A percentile compares a stretch with the other conserved stretches of the same genome.
These are phyloP conservation scores for Metarhizium robertsii DNA, from an alignment of 2,329 filamentous ascomycete species.

Conservation along the genomic window DNA sequence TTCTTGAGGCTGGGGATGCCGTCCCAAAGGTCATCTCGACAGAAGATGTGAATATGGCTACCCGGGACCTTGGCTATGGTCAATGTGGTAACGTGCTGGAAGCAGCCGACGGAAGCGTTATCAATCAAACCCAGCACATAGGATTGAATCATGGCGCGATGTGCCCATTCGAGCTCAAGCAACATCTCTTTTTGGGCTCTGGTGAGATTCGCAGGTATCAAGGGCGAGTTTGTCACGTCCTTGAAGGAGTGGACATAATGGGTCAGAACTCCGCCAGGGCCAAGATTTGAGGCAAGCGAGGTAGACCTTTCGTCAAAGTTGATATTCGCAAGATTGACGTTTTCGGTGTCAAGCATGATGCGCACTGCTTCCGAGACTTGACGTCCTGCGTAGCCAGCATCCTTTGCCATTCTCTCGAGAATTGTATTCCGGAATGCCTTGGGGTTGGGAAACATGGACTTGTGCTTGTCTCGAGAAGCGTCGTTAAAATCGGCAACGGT, in stretches of 20 bases:
- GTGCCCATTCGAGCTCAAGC: constrained; percentile 59
- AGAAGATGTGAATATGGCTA: constrained; percentile 46
- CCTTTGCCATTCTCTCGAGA: constrained; percentile 26
- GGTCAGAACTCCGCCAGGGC: neutral
- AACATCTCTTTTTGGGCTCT: constrained; percentile 60
- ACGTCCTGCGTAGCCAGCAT: constrained; percentile 23
- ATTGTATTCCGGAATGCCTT: constrained; percentile 6
- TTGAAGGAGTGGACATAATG: constrained; percentile 3
- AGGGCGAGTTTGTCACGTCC: constrained; percentile 11
- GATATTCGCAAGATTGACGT: constrained; percentile 17
- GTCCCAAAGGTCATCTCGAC: constrained; percentile 51
- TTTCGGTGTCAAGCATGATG: constrained; percentile 26
- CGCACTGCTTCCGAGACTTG: constrained; percentile 24
- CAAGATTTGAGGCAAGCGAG: neutral
- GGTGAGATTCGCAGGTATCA: constrained; percentile 48
- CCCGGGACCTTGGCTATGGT: constrained; percentile 57
- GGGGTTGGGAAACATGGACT: constrained; percentile 12
- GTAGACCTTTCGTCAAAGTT: constrained; percentile 23
- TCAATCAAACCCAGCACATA: constrained; percentile 57
- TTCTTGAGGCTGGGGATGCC: constrained; percentile 43
- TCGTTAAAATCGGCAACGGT: constrained; percentile 15
- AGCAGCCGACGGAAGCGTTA: constrained; percentile 37
- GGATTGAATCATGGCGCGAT: constrained; percentile 57
- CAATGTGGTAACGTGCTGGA: constrained; percentile 45
- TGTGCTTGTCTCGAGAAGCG: constrained; percentile 14